These are phyloP conservation scores for Psilocybe cubensis DNA, from an alignment of 768 basidiomycete genomes.

Conservation along the genomic window DNA sequence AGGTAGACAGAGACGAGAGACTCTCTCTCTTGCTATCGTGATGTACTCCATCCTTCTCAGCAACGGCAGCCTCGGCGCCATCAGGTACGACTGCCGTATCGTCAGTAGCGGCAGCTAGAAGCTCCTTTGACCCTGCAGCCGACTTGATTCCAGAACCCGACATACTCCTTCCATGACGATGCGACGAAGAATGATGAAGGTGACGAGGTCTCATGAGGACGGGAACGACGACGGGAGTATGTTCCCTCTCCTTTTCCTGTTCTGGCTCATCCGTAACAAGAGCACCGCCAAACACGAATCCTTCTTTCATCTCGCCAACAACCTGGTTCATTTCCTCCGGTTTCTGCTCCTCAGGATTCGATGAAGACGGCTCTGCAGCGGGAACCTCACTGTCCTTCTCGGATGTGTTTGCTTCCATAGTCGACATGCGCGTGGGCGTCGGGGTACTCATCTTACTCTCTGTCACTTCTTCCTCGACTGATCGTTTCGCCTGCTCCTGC, in stretches of 20 bases:
- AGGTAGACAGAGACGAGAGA: conserved; percentile 13
- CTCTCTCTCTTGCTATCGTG: background rate
- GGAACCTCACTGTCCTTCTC: no score
- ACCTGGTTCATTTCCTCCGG: background rate
- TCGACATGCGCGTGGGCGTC: conserved; percentile 20
- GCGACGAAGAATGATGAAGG: conserved; percentile 16
- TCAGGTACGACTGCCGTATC: background rate
- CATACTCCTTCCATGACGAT: conserved; percentile 1
- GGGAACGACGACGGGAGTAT: conserved; percentile 18
- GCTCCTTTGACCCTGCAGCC: background rate
- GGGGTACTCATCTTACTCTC: conserved; percentile 22
- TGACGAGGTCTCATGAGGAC: conserved; percentile 18
- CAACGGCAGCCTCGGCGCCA: background rate
- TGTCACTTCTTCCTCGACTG: background rate
- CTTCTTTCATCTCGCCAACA: conserved; percentile 3
- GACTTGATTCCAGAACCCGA: background rate
- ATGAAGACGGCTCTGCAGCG: no score
- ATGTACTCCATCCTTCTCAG: background rate
- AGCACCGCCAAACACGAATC: conserved; percentile 5
- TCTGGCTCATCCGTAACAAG: background rate
- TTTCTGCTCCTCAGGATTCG: background rate
- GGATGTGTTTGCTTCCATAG: conserved; percentile 9
- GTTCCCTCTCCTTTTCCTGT: conserved; percentile 12
- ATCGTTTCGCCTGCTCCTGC: conserved; percentile 2
- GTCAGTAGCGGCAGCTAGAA: background rate